phyloP scores from a whole-genome alignment of 192 early-diverging fungal species.

The Backusella sp. region DNA sequence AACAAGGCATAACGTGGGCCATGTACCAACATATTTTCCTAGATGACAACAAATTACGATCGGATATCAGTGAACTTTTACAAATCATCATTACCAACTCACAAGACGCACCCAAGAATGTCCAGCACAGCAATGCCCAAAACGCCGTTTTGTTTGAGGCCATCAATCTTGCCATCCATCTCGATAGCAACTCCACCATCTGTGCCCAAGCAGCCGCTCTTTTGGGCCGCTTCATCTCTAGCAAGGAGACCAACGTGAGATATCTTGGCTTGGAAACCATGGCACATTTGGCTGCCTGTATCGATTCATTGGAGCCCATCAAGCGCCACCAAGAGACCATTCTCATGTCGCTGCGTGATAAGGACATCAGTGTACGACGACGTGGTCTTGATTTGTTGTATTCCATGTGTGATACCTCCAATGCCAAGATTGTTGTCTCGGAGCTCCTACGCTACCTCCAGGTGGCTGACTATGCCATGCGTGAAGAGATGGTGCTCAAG shows the following conservation, averaged over 20 bases:
- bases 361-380: constrained; percentile 95
- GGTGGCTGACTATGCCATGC: constrained; percentile 84
- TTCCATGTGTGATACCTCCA: constrained; percentile 93
- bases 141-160: constrained; percentile 98
- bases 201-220: constrained; percentile 82
- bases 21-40: neutral
- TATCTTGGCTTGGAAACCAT: constrained; percentile 97
- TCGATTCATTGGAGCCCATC: constrained; percentile 81
- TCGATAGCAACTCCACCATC: constrained; percentile 86
- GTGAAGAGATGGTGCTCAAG: constrained; percentile 98
- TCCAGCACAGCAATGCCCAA: constrained; percentile 97
- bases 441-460: constrained; percentile 92
- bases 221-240: constrained; percentile 86
- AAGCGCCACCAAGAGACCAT: constrained; percentile 86
- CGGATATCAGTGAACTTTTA: constrained; percentile 70
- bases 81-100: constrained; percentile 83
- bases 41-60: constrained; percentile 56
- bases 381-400: constrained; percentile 94
- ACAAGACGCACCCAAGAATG: constrained; percentile 89
- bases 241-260: constrained; percentile 97
- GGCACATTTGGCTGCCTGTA: constrained; percentile 86
- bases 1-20: neutral
- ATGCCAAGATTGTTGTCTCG: constrained; percentile 81
- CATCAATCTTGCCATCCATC: constrained; percentile 91
- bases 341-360: constrained; percentile 90